Percentiles rank a stretch among this genome's conserved stretches.
Conservation (phyloP, 2,329 filamentous ascomycete species). For the Beauveria bassiana region DNA sequence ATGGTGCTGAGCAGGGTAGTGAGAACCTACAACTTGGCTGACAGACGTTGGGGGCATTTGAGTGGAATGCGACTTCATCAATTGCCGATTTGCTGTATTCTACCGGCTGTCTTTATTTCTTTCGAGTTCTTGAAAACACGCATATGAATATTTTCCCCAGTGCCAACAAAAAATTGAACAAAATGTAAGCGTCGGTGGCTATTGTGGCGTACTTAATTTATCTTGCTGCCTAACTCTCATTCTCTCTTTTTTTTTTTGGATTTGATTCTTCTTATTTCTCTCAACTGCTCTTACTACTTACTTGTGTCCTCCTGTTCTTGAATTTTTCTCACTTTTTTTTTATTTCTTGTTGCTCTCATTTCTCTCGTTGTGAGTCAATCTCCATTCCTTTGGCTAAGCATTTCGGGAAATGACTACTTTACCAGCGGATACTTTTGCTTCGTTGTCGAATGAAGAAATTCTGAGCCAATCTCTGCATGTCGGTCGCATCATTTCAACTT, state of each 20-base stretch:
- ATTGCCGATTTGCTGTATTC: no score
- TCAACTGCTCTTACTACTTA: fast-evolving
- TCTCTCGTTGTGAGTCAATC: no score
- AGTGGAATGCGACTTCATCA: background rate
- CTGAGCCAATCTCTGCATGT: background rate
- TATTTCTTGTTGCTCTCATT: no score
- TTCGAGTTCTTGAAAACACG: no score
- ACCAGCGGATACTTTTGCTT: background rate
- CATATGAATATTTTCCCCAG: no score
- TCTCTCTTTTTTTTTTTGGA: background rate
- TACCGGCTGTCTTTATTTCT: no score
- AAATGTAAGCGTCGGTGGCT: background rate
- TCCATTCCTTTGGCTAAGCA: background rate
- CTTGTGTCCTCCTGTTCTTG: fast-evolving
- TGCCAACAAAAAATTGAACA: no score
- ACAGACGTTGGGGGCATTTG: no score
- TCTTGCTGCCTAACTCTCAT: background rate
- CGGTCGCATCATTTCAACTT: background rate
- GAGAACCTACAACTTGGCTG: background rate
- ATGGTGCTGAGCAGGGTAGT: background rate
- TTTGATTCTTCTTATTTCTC: background rate
- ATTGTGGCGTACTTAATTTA: background rate
- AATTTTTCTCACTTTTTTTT: no score
- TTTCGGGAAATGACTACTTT: background rate
- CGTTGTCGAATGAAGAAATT: background rate